Base-by-base conservation (phyloP, 345 rosid genomes). In the Euphorbia tirucalli region DNA sequence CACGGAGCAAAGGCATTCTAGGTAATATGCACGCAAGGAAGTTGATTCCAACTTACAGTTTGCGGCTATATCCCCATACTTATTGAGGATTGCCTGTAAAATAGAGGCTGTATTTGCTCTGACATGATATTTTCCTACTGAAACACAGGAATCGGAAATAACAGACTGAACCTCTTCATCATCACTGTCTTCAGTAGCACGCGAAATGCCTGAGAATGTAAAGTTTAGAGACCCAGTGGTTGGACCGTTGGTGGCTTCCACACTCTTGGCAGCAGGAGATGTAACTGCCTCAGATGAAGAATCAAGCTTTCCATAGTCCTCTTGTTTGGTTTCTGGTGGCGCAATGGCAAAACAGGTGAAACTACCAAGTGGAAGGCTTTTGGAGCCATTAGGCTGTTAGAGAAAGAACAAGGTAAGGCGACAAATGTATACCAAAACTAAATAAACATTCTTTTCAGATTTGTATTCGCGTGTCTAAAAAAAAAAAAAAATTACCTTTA, bases 31-130 rank as follows among this genome's bases (percentile, higher is more conserved):
- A 8, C 88, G 86, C 82, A 92, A 81, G 0, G 97, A 88, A 21
- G 80, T 71, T 1, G 98, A 90, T 73, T 88, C 92, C 68, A 93
- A 66, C 66, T 69, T 78, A 30, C 90, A 91, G 57, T 88, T 86
- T 64, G 92, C 91, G 1, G 96, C 95, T 44, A 93, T 88, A 68
- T 93, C 96, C 60, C 98, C 98, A 43, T 89, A 82, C 66, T 85
- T 93, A 56, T 83, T 79, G 0, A 93, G 32, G 77, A 93, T 87
- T 15, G 75, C 71, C 63, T 82, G 83, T 44, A 93, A 86, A 67
- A 77, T 83, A 16, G 85, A 72, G 28, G 93, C 83, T 39, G 85
- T 70, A 68, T 82, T 83, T 52, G 83, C 75, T 64, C 84, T 77
- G 76, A 93, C 97, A 28, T 81, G 87, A 84, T 93, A 89, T 73